Evolutionary conservation across 192 early-diverging fungal genomes (phyloP), one percentile per base, ranked within the genome.

Genomic region (Entomortierella parvispora): DNA sequence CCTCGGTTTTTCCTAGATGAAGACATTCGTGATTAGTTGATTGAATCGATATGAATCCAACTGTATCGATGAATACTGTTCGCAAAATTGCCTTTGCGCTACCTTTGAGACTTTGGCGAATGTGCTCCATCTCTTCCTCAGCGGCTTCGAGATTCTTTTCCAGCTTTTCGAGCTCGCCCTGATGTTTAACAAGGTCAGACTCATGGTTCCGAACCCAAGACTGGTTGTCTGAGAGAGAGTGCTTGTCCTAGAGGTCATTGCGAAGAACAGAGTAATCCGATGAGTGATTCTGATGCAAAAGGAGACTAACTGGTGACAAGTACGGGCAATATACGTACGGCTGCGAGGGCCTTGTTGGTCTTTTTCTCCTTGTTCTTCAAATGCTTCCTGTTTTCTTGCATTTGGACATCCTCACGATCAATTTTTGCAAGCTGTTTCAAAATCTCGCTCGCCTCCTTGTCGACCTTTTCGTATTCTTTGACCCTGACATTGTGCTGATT

Each of bases 381-480:
- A 82, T 96, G 91, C 65, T 96, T 94, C 75, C 90, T 90, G 63
- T 89, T 94, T 75, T 96, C 96, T 60, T 91, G 89, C 52, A 95
- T 74, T 70, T 95, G 90, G 23, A 98, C 91, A 68, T 95, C 91
- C 34, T 90, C 85, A 50, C 87, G 87, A 81, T 96, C 94, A 48
- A 89, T 88, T 65, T 81, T 86, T 14, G 89, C 82, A 17, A 93
- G 81, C 58, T 93, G 83, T 49, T 83, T 82, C 11, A 71, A 34
- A 31, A 88, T 84, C 37, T 86, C 85, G 40, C 83, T 80, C 3
- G 87, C 83, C 61, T 90, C 84, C 65, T 80, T 84, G 23, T 87
- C 87, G 6, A 90, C 77, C 51, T 63, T 55, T 82, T 90, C 81
- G 58, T 85, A 89, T 53, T 92, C 90, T 75, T 90, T 85, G 40